Evolutionary conservation across 768 basidiomycete genomes (phyloP).

Genomic region (Amylocystis lapponica): DNA sequence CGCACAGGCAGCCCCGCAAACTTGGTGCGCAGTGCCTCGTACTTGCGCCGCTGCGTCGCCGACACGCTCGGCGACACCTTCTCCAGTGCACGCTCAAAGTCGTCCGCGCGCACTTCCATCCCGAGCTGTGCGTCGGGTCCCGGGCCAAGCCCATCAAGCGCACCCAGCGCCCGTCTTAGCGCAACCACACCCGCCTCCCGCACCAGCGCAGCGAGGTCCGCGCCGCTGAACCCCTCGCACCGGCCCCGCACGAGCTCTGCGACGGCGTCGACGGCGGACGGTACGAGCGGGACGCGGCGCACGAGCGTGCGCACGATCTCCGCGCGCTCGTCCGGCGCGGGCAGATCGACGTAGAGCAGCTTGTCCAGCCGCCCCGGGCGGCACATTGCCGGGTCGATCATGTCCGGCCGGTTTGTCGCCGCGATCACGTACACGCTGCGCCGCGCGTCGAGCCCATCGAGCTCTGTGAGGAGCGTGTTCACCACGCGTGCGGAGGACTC

Average conservation of each 20-base stretch:
- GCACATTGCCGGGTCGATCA: slow-evolving; percentile 97
- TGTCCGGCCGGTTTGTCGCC: slow-evolving; percentile 93
- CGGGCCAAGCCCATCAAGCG: too few relatives aligned
- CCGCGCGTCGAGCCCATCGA: slow-evolving; percentile 85
- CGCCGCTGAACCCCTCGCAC: slow-evolving; percentile 89
- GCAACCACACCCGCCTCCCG: slow-evolving; percentile 89
- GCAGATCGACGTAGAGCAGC: slow-evolving; percentile 88
- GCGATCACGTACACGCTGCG: slow-evolving; percentile 91
- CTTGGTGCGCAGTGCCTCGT: slow-evolving; percentile 73
- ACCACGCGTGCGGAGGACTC: slow-evolving; percentile 92
- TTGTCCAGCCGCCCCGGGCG: slow-evolving; percentile 95
- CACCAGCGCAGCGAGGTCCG: slow-evolving; percentile 83
- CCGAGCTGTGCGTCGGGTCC: slow-evolving; percentile 12
- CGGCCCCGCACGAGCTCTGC: slow-evolving; percentile 47
- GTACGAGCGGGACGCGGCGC: slow-evolving; percentile 61
- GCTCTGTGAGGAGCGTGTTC: slow-evolving; percentile 89
- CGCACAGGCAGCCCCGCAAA: slow-evolving; percentile 70
- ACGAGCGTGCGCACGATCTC: slow-evolving; percentile 81
- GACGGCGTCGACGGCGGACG: slow-evolving; percentile 22
- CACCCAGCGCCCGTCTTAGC: slow-evolving; percentile 60
- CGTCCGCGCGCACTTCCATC: slow-evolving; percentile 51
- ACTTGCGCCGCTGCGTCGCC: slow-evolving; percentile 70
- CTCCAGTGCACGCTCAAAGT: slow-evolving; percentile 70
- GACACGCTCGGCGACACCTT: slow-evolving; percentile 89
- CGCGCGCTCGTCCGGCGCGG: slow-evolving; percentile 61